These are phyloP conservation scores for Epichloe scottii DNA, from an alignment of 2,329 filamentous ascomycete species.

Conservation along the genomic window DNA sequence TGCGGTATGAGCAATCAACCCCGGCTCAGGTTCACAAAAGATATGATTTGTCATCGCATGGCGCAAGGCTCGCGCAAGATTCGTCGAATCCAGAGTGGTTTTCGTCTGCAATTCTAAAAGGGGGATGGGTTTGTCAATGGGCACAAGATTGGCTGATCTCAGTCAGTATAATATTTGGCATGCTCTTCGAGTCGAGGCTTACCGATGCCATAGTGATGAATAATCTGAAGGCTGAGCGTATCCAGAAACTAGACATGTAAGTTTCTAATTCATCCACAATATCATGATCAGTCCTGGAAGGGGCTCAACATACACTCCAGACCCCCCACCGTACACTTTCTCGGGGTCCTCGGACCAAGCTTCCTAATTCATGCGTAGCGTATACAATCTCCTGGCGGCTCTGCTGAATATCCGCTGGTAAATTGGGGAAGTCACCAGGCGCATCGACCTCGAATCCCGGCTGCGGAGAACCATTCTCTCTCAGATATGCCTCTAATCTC, in stretches of 20 bases:
- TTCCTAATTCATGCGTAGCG: conserved; percentile 34
- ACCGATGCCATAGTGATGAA: conserved; percentile 40
- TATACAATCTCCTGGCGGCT: conserved; percentile 34
- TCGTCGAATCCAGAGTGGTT: conserved; percentile 33
- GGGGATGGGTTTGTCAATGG: conserved; percentile 30
- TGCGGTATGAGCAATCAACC: conserved; percentile 41
- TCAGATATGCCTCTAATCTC: conserved; percentile 35
- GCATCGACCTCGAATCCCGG: conserved; percentile 34
- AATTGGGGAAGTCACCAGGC: conserved; percentile 31
- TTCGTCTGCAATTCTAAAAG: conserved; percentile 32
- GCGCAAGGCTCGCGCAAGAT: conserved; percentile 38
- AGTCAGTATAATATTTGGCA: neutral
- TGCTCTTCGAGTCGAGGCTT: neutral
- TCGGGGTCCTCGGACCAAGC: conserved; percentile 35
- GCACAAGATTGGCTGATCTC: conserved; percentile 34
- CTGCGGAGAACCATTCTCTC: conserved; percentile 25
- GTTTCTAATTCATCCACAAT: conserved; percentile 1
- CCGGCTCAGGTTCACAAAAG: conserved; percentile 38
- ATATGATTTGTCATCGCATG: conserved; percentile 46
- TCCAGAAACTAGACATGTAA: conserved; percentile 30
- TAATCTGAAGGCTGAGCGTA: conserved; percentile 34
- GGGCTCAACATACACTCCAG: conserved; percentile 32
- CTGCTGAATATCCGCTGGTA: conserved; percentile 32
- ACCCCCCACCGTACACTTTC: conserved; percentile 39
- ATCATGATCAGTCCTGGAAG: neutral